A percentile compares a stretch with the other conserved stretches of the same genome.
Evolutionary conservation across 805 yeast species (phyloP).

Genomic region (Zygotorulaspora florentina): DNA sequence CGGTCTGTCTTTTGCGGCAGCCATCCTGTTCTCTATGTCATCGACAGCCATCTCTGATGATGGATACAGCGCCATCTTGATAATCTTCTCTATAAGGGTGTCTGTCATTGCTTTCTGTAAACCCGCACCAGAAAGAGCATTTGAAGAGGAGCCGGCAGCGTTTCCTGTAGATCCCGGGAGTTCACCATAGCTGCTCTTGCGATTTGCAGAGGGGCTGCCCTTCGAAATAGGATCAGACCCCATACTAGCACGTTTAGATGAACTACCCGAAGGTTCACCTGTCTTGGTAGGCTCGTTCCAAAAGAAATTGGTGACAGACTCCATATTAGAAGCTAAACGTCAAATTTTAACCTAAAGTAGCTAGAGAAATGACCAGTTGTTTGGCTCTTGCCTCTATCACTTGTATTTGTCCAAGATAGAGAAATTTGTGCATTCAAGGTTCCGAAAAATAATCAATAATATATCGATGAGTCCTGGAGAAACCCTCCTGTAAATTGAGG

Average conservation of each 20-base stretch:
- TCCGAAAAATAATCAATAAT: not conserved
- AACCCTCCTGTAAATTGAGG: not conserved
- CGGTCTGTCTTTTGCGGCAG: constrained; percentile 60
- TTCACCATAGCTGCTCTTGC: constrained; percentile 1
- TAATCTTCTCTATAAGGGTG: constrained; percentile 64
- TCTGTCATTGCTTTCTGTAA: constrained; percentile 49
- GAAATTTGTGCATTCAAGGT: too few species aligned
- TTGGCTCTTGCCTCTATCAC: too few species aligned
- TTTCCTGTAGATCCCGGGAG: not conserved
- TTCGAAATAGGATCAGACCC: constrained; percentile 1
- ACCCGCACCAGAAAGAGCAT: constrained; percentile 16
- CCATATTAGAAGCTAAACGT: constrained; percentile 8
- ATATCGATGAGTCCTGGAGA: not conserved
- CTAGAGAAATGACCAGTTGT: not conserved
- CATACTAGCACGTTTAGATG: constrained; percentile 6
- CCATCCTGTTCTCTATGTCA: constrained; percentile 50
- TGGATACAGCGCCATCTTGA: constrained; percentile 70
- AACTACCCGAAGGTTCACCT: constrained; percentile 7
- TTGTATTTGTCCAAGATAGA: too few species aligned
- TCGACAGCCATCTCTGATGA: constrained; percentile 44
- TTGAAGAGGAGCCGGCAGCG: constrained; percentile 4
- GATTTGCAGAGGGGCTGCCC: constrained; percentile 3
- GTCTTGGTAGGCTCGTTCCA: constrained; percentile 25
- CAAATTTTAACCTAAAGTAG: not conserved
- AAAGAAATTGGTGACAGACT: constrained; percentile 20